These are phyloP conservation scores for Lentinula boryana DNA, from an alignment of 768 basidiomycete genomes.

Conservation along the genomic window DNA sequence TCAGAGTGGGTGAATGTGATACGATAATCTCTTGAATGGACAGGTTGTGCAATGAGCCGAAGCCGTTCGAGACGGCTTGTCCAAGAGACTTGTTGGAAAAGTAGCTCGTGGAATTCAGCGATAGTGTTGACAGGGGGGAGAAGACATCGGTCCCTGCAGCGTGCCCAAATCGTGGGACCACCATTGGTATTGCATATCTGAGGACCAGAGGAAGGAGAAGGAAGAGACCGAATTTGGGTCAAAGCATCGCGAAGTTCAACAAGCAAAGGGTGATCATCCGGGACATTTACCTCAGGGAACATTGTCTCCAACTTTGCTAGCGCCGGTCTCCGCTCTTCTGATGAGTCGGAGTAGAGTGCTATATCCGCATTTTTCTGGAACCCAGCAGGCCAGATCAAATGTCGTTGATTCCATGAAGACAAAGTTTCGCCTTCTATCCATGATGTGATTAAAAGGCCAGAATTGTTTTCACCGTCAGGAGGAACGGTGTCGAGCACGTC, in stretches of 20 bases:
- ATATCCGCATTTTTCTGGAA: background rate
- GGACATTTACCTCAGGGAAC: background rate
- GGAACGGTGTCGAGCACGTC: conserved; percentile 11
- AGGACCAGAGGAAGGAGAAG: conserved; percentile 8
- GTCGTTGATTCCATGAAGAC: background rate
- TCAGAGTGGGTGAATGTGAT: conserved; percentile 19
- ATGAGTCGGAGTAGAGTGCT: background rate
- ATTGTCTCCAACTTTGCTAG: background rate
- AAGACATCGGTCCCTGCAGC: background rate
- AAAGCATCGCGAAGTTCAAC: conserved; percentile 4
- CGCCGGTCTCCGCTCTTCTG: background rate
- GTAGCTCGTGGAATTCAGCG: conserved; percentile 8
- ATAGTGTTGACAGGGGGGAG: conserved; percentile 5
- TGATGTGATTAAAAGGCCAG: conserved; percentile 12
- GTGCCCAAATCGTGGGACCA: background rate
- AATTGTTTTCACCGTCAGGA: background rate
- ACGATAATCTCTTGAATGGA: conserved; percentile 1
- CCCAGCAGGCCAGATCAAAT: background rate
- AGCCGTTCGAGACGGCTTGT: conserved; percentile 1
- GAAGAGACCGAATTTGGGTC: conserved; percentile 11
- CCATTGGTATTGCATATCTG: background rate
- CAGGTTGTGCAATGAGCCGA: background rate
- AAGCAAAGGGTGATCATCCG: background rate
- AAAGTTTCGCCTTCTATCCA: conserved; percentile 12
- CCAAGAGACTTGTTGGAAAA: background rate